Conservation (phyloP, 2,329 filamentous ascomycete genomes). For the Trichoderma sp. region DNA sequence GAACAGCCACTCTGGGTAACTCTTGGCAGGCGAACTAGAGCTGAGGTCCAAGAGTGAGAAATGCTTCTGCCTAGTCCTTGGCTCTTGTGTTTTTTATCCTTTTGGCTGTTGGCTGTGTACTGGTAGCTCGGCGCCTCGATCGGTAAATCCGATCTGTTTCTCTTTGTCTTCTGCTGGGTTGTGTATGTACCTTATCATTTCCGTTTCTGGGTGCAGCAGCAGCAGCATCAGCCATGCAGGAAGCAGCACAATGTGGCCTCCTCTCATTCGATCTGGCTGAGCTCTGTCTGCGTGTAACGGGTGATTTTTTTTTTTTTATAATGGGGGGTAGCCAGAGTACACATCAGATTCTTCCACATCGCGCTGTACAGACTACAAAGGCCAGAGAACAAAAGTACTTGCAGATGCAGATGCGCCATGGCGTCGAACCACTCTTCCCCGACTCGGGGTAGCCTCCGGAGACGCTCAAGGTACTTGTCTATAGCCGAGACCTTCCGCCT, state of each 20-base stretch:
- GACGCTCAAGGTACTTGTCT: not conserved
- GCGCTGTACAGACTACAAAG: not conserved
- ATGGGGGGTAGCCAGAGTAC: not conserved
- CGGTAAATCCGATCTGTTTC: constrained; percentile 9
- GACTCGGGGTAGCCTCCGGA: not conserved
- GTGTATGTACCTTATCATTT: not conserved
- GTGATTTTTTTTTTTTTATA: not conserved
- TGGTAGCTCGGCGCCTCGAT: not conserved
- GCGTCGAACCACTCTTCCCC: not conserved
- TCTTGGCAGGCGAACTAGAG: not conserved
- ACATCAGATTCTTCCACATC: not conserved
- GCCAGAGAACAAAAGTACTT: not conserved
- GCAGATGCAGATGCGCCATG: not conserved
- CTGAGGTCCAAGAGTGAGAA: not conserved
- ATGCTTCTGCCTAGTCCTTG: constrained; percentile 18
- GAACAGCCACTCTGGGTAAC: not conserved
- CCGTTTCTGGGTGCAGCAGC: not conserved
- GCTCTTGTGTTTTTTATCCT: not conserved
- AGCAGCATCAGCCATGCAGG: not conserved
- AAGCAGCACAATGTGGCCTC: constrained; percentile 14
- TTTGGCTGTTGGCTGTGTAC: not conserved
- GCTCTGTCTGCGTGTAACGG: not conserved
- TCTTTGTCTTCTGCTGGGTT: not conserved
- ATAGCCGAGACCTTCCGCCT: not conserved
- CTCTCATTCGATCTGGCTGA: constrained; percentile 3